Conservation (phyloP, 768 basidiomycete species). For the Termitomyces sp. region DNA sequence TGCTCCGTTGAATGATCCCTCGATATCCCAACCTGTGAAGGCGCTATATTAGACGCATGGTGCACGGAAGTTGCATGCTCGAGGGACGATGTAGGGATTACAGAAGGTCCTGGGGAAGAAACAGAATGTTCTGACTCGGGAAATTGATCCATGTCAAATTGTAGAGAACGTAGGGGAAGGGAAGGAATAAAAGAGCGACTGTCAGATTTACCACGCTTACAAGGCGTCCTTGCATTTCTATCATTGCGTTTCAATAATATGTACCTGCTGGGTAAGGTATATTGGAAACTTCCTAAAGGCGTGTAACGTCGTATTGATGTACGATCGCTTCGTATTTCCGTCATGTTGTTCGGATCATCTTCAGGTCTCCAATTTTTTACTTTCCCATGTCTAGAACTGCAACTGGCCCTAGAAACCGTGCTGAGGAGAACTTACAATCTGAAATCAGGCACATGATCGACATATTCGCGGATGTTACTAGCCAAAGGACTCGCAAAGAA, state of each 20-base stretch:
- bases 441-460: background rate
- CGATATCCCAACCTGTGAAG: background rate
- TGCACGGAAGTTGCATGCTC: background rate
- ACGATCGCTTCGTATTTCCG: background rate
- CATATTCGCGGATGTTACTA: background rate
- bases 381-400: background rate
- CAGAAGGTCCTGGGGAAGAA: background rate
- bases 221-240: background rate
- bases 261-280: background rate
- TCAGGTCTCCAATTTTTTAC: background rate
- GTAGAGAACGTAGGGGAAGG: background rate
- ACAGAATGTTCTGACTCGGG: slow-evolving; percentile 3
- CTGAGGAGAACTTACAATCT: background rate
- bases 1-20: background rate
- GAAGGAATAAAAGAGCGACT: background rate
- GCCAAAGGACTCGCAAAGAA: background rate
- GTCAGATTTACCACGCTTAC: background rate
- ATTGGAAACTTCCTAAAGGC: background rate
- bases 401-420: background rate
- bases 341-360: background rate
- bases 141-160: slow-evolving; percentile 7
- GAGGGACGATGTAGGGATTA: background rate
- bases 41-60: background rate
- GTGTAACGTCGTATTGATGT: background rate
- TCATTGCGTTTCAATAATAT: background rate